Evolutionary conservation across 352 stramenopile species (phyloP).

Genomic region (Pythium graminicola): DNA sequence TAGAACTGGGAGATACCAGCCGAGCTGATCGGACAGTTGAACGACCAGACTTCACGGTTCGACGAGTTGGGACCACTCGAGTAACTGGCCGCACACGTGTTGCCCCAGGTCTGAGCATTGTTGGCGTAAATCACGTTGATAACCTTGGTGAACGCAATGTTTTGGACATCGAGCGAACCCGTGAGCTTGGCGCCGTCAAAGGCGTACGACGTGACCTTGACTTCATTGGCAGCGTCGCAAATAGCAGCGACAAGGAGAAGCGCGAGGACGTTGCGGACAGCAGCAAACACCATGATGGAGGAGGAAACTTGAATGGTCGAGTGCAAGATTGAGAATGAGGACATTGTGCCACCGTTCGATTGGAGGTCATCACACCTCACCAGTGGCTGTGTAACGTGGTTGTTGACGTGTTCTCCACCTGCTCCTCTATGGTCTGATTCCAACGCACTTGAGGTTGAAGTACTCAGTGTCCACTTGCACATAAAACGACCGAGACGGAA

Average conservation of each 20-base stretch:
- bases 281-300: constrained; percentile 14
- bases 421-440: too few species aligned
- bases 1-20: constrained; percentile 23
- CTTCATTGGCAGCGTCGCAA: constrained; percentile 15
- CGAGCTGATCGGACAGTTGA: constrained; percentile 18
- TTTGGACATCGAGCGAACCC: constrained; percentile 10
- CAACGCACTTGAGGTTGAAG: neutral
- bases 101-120: constrained; percentile 22
- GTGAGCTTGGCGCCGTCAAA: constrained; percentile 14
- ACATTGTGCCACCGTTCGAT: neutral
- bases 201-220: constrained; percentile 14
- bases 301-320: neutral
- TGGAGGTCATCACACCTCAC: neutral
- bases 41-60: constrained; percentile 20
- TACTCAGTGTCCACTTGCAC: neutral
- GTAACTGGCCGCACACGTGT: constrained; percentile 18
- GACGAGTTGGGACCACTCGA: constrained; percentile 15
- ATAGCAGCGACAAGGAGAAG: constrained; percentile 11
- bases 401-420: too few species aligned
- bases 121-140: constrained; percentile 24
- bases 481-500: neutral
- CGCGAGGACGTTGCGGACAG: constrained; percentile 14
- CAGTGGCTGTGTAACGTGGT: neutral
- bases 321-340: constrained; percentile 5
- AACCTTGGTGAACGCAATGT: constrained; percentile 14